phyloP scores from a whole-genome alignment of 2,329 filamentous ascomycete genomes.

The Aspergillus vadensis region DNA sequence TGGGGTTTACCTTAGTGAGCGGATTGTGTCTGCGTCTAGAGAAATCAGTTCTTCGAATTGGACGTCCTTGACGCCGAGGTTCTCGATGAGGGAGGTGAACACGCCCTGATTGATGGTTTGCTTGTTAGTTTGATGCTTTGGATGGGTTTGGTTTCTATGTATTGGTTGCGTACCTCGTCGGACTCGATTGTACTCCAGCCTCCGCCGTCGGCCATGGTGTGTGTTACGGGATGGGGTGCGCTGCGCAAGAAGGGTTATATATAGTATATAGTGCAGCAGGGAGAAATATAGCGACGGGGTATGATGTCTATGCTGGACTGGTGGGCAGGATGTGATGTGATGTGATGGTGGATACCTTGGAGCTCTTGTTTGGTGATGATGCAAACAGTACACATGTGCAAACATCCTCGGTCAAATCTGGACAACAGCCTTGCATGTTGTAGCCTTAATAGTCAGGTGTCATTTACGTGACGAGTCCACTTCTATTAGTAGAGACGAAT shows the following conservation, averaged over 20 bases:
- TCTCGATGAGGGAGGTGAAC: constrained; percentile 94
- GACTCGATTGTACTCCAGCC: constrained; percentile 99
- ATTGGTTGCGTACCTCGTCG: constrained; percentile 70
- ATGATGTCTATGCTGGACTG: neutral
- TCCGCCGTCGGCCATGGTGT: constrained; percentile 63
- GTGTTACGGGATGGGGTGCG: neutral
- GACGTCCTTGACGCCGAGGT: constrained; percentile 86
- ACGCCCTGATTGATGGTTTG: constrained; percentile 67
- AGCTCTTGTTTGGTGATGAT: constrained; percentile 9
- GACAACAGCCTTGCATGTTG: neutral
- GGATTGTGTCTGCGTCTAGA: constrained; percentile 69
- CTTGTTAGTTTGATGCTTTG: constrained; percentile 21
- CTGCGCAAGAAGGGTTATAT: neutral
- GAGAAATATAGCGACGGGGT: neutral
- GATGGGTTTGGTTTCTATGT: too few relatives aligned
- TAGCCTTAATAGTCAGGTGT: neutral
- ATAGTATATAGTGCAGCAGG: neutral
- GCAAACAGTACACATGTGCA: constrained; percentile 4
- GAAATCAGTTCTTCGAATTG: constrained; percentile 96
- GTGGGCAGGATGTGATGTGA: constrained; percentile 2
- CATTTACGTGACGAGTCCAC: too few relatives aligned
- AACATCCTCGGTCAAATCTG: neutral
- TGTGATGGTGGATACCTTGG: neutral
- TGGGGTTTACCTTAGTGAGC: constrained; percentile 41
- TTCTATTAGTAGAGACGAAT: too few relatives aligned